Evolutionary conservation across 106 monocot species (phyloP).

Genomic region (Dendrobium catenatum): DNA sequence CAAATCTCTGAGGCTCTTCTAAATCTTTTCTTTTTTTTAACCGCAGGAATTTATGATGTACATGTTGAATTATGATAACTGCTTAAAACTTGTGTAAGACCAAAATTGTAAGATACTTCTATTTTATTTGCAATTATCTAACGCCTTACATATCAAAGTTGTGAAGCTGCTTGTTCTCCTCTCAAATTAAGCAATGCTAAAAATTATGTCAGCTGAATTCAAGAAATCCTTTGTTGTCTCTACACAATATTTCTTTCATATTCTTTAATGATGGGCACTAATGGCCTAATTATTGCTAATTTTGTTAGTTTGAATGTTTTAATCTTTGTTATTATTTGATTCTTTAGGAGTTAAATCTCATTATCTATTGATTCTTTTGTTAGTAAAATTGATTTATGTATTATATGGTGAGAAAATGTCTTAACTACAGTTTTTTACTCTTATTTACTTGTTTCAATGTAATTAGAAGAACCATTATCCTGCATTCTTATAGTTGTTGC

Average conservation of each 20-base stretch:
- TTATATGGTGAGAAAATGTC: no score
- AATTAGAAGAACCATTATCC: no score
- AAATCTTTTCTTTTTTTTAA: not conserved
- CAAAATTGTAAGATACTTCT: not conserved
- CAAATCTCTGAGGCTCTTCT: not conserved
- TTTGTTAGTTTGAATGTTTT: not conserved
- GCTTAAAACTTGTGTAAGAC: not conserved
- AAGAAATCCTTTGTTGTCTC: no score
- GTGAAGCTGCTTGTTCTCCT: not conserved
- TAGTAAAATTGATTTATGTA: no score
- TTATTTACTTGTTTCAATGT: no score
- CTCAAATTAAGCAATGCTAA: not conserved
- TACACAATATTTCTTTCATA: not conserved
- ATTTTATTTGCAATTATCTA: not conserved
- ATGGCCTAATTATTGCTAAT: not conserved
- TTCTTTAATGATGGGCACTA: not conserved
- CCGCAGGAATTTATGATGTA: not conserved
- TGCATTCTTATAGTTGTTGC: no score
- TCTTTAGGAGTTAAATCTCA: not conserved
- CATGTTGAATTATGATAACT: not conserved
- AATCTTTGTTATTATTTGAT: slow-evolving; percentile 1
- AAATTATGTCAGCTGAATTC: not conserved
- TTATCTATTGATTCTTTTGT: no score
- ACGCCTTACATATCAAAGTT: not conserved
- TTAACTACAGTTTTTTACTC: no score